phyloP scores from a whole-genome alignment of 805 yeast species.

The Kockiozyma suomiensis region DNA sequence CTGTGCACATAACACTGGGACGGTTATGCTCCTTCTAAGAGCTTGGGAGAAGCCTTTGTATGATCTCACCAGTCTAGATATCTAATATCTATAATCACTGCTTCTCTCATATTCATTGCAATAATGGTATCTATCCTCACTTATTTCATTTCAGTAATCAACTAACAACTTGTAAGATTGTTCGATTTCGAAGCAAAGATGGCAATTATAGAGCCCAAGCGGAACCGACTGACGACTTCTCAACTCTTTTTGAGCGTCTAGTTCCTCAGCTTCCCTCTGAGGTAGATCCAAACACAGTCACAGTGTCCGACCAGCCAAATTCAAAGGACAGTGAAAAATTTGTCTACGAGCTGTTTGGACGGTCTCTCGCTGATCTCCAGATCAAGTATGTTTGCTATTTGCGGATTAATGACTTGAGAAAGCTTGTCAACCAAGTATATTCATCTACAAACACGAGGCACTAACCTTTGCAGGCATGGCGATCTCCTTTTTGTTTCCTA shows the following conservation, averaged over 20 bases:
- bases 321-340: constrained; percentile 45
- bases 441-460: too few relatives aligned
- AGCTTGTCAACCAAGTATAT: constrained; percentile 45
- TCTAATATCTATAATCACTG: not conserved
- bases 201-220: constrained; percentile 75
- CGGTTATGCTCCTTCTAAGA: not conserved
- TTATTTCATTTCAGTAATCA: not conserved
- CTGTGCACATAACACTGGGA: not conserved
- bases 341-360: constrained; percentile 46
- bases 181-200: constrained; percentile 80
- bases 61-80: not conserved
- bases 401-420: not conserved
- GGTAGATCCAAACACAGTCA: constrained; percentile 39
- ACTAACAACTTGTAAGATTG: constrained; percentile 48
- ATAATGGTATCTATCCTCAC: not conserved
- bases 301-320: constrained; percentile 52
- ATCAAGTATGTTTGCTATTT: constrained; percentile 37
- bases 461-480: constrained; percentile 18
- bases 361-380: constrained; percentile 43
- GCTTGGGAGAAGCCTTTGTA: constrained; percentile 6
- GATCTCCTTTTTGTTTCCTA: constrained; percentile 7
- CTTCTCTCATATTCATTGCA: not conserved
- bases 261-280: constrained; percentile 44
- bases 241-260: constrained; percentile 45
- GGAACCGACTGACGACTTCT: constrained; percentile 51